Evolutionary conservation across 345 rosid genomes (phyloP).

Genomic region (Dipteronia dyeriana): DNA sequence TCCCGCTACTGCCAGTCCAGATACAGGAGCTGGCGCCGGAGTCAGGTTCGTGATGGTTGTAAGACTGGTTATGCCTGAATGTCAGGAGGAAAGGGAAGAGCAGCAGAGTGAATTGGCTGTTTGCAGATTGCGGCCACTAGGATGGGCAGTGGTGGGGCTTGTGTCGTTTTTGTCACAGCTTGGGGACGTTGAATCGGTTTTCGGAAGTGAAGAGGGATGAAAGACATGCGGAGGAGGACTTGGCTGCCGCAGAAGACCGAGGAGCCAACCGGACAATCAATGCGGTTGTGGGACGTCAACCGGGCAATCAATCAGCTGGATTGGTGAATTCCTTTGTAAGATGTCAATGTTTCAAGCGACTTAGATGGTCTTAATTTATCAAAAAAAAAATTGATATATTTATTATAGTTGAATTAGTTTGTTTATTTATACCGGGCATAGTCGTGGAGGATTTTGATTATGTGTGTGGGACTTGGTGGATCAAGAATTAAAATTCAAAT

Average conservation of each 20-base stretch:
- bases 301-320: constrained; percentile 54
- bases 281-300: constrained; percentile 58
- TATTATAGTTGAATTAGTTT: background rate
- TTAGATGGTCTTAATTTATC: background rate
- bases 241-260: constrained; percentile 64
- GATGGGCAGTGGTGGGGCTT: constrained; percentile 96
- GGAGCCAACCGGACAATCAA: constrained; percentile 38
- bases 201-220: constrained; percentile 26
- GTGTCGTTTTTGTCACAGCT: constrained; percentile 54
- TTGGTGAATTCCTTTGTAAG: constrained; percentile 79
- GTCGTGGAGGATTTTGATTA: too few species aligned
- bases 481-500: too few species aligned
- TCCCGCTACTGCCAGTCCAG: constrained; percentile 16
- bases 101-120: constrained; percentile 56
- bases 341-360: background rate
- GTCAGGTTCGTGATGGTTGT: constrained; percentile 20
- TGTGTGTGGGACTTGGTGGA: too few species aligned
- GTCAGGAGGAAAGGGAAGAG: constrained; percentile 53
- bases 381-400: too few species aligned
- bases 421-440: background rate
- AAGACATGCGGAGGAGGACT: constrained; percentile 38
- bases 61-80: constrained; percentile 26
- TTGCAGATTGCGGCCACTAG: constrained; percentile 61
- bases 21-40: background rate
- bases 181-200: constrained; percentile 66